Percentiles rank a stretch among this genome's conserved stretches.
These are phyloP conservation scores for Hericium coralloides DNA, from an alignment of 768 basidiomycete genomes.

Conservation along the genomic window DNA sequence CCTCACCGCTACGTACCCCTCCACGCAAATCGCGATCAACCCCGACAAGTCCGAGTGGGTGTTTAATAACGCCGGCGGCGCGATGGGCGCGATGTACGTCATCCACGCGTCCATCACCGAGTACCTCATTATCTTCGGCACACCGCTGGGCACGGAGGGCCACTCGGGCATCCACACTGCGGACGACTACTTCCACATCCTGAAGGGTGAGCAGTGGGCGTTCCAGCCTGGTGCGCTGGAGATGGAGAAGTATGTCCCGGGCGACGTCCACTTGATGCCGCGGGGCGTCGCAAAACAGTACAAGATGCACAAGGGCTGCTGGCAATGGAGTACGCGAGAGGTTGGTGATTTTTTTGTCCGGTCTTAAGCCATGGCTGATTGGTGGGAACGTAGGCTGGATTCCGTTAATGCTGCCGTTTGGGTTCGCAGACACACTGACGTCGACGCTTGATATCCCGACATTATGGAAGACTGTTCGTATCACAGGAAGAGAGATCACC, in stretches of 20 bases:
- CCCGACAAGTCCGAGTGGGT: slow-evolving; percentile 76
- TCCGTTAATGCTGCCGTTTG: slow-evolving; percentile 92
- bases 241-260: slow-evolving; percentile 79
- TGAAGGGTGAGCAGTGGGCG: slow-evolving; percentile 93
- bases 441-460: slow-evolving; percentile 88
- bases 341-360: slow-evolving; percentile 29
- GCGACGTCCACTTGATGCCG: slow-evolving; percentile 76
- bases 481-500: slow-evolving; percentile 80
- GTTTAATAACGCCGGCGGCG: slow-evolving; percentile 95
- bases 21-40: slow-evolving; percentile 44
- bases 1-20: slow-evolving; percentile 65
- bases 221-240: slow-evolving; percentile 73
- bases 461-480: slow-evolving; percentile 63
- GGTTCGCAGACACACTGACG: slow-evolving; percentile 73
- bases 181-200: slow-evolving; percentile 97
- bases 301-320: slow-evolving; percentile 95
- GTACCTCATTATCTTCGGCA: slow-evolving; percentile 94
- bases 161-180: slow-evolving; percentile 91
- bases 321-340: slow-evolving; percentile 93
- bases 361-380: not conserved
- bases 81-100: slow-evolving; percentile 97
- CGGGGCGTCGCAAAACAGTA: slow-evolving; percentile 91
- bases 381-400: slow-evolving; percentile 76
- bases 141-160: slow-evolving; percentile 94
- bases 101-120: slow-evolving; percentile 96